Evolutionary conservation across 2,329 filamentous ascomycete species (phyloP).

Genomic region (Cryphonectria naterciae): DNA sequence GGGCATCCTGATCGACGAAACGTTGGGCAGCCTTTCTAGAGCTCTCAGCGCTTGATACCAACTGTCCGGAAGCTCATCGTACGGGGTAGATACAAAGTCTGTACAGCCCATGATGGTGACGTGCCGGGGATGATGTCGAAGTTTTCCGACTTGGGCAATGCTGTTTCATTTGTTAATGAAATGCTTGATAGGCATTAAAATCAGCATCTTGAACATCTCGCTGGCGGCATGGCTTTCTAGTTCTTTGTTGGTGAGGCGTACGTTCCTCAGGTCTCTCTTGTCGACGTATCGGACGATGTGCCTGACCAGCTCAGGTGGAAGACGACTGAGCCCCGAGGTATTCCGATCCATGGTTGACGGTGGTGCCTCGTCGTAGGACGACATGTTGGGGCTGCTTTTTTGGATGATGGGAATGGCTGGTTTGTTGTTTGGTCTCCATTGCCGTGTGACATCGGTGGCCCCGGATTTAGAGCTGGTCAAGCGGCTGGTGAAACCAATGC

Average conservation of each 20-base stretch:
- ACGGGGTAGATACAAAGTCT: background rate
- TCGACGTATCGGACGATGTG: constrained; percentile 11
- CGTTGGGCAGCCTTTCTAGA: constrained; percentile 17
- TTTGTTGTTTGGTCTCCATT: too few relatives aligned
- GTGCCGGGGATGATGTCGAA: constrained; percentile 10
- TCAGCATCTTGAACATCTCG: constrained; percentile 9
- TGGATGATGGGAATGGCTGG: background rate
- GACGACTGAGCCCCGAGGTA: background rate
- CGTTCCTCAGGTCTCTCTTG: constrained; percentile 13
- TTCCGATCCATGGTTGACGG: background rate
- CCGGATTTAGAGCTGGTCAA: background rate
- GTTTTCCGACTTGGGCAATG: background rate
- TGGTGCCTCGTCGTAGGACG: background rate
- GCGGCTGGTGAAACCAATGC: too few relatives aligned
- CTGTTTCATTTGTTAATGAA: constrained; percentile 9
- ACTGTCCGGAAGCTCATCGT: background rate
- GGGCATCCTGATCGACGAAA: constrained; percentile 15
- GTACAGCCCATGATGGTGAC: constrained; percentile 13
- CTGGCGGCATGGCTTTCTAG: constrained; percentile 13
- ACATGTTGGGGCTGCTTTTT: background rate
- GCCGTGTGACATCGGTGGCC: background rate
- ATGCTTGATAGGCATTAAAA: background rate
- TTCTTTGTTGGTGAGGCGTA: constrained; percentile 5
- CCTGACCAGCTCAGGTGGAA: constrained; percentile 20
- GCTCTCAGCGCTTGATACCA: background rate